Evolutionary conservation across 352 stramenopile species (phyloP).

Genomic region (Phytophthora fragariaefolia): DNA sequence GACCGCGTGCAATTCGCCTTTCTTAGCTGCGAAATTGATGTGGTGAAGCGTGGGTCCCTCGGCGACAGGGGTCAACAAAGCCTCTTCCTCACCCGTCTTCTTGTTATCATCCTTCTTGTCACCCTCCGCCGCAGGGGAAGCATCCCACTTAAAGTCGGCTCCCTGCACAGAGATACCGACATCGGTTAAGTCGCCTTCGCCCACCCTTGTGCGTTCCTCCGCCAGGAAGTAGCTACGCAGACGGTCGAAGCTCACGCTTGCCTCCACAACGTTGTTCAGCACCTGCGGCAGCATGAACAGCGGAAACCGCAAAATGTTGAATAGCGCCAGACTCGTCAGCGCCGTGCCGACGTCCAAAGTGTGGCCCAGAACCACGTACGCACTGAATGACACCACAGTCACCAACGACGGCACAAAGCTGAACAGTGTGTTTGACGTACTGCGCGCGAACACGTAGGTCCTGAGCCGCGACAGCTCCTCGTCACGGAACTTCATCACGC

Average conservation of each 20-base stretch:
- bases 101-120: conserved; percentile 45
- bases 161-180: conserved; percentile 57
- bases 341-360: conserved; percentile 61
- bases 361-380: conserved; percentile 66
- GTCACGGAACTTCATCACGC: conserved; percentile 63
- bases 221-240: conserved; percentile 74
- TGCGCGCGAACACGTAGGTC: conserved; percentile 57
- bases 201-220: conserved; percentile 74
- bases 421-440: conserved; percentile 64
- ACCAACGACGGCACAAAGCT: conserved; percentile 58
- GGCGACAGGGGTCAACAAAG: conserved; percentile 17
- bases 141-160: conserved; percentile 76
- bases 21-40: conserved; percentile 75
- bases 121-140: conserved; percentile 34
- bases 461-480: conserved; percentile 86
- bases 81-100: conserved; percentile 41
- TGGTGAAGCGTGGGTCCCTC: conserved; percentile 49
- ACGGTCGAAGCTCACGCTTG: conserved; percentile 52
- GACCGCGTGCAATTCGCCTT: conserved; percentile 65
- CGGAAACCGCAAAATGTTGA: conserved; percentile 52
- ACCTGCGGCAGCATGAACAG: conserved; percentile 86
- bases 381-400: conserved; percentile 54
- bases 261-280: conserved; percentile 35
- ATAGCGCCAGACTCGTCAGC: conserved; percentile 61
- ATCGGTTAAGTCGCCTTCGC: conserved; percentile 78